These are phyloP conservation scores for Globisporangium iwayamae DNA, from an alignment of 352 stramenopile genomes.

Conservation along the genomic window DNA sequence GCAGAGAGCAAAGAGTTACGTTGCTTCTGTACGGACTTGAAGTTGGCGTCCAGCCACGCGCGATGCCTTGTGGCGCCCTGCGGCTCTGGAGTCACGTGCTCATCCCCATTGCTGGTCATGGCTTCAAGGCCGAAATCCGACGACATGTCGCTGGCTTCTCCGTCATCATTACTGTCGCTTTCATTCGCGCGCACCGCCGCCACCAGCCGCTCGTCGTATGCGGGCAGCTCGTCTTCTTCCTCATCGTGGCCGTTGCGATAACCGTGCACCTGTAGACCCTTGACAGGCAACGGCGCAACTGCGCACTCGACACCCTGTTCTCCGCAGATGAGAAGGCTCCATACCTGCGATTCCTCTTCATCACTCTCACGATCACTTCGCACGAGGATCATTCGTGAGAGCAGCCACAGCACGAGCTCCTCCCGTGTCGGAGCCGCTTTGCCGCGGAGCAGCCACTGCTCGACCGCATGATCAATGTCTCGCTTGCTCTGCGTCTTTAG, in stretches of 20 bases:
- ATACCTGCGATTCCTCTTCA: background rate
- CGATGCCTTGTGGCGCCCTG: background rate
- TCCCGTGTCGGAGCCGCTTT: conserved; percentile 34
- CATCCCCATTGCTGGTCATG: conserved; percentile 1
- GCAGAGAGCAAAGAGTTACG: background rate
- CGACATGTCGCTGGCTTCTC: background rate
- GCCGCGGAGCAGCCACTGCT: conserved; percentile 27
- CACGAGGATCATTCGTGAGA: conserved; percentile 43
- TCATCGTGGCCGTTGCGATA: background rate
- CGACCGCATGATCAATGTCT: conserved; percentile 24
- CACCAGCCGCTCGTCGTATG: background rate
- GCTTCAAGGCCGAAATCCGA: background rate
- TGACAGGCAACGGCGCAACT: background rate
- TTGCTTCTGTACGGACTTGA: background rate
- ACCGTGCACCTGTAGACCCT: background rate
- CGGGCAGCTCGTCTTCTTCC: conserved; percentile 6
- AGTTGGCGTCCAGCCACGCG: background rate
- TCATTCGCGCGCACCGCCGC: background rate
- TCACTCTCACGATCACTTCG: background rate
- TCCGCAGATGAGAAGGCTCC: conserved; percentile 20
- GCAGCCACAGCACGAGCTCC: conserved; percentile 53
- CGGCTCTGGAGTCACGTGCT: conserved; percentile 6
- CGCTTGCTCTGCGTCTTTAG: background rate
- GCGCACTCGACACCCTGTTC: conserved; percentile 8
- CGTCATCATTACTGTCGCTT: conserved; percentile 1